Percentiles rank a stretch among this genome's conserved stretches.
These are phyloP conservation scores for Salvia sclarea DNA, from an alignment of 305 asterid genomes.

Conservation along the genomic window DNA sequence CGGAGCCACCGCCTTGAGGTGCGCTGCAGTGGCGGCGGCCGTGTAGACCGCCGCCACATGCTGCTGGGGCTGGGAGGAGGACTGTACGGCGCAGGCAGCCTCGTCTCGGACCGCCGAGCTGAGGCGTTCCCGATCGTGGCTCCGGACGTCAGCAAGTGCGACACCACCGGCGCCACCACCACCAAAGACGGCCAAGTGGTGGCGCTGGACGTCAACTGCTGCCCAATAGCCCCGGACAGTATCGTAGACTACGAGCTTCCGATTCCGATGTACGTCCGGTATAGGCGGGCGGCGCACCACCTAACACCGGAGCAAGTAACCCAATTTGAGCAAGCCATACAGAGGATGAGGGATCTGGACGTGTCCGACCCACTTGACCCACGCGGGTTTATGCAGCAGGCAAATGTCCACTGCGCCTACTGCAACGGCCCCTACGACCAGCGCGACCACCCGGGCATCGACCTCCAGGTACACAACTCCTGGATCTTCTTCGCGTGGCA, in stretches of 20 bases:
- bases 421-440: constrained; percentile 47
- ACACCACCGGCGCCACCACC: background rate
- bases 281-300: constrained; percentile 35
- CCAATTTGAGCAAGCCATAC: constrained; percentile 41
- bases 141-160: constrained; percentile 37
- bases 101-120: constrained; percentile 24
- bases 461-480: constrained; percentile 37
- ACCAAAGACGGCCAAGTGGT: too few species aligned
- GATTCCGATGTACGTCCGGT: constrained; percentile 10
- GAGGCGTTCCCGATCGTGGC: constrained; percentile 32
- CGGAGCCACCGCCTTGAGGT: constrained; percentile 32
- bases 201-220: constrained; percentile 33
- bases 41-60: constrained; percentile 50
- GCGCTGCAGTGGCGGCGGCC: constrained; percentile 32
- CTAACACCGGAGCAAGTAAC: constrained; percentile 27
- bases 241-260: constrained; percentile 41
- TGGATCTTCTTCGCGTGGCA: constrained; percentile 51
- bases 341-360: constrained; percentile 37
- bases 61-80: constrained; percentile 58
- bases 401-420: constrained; percentile 46
- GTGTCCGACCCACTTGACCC: constrained; percentile 42
- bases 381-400: constrained; percentile 41
- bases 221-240: constrained; percentile 27
- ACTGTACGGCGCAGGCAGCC: constrained; percentile 47
- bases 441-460: constrained; percentile 27